Conservation (phyloP, 2,329 filamentous ascomycete genomes). For the Hypoxylon sp. region DNA sequence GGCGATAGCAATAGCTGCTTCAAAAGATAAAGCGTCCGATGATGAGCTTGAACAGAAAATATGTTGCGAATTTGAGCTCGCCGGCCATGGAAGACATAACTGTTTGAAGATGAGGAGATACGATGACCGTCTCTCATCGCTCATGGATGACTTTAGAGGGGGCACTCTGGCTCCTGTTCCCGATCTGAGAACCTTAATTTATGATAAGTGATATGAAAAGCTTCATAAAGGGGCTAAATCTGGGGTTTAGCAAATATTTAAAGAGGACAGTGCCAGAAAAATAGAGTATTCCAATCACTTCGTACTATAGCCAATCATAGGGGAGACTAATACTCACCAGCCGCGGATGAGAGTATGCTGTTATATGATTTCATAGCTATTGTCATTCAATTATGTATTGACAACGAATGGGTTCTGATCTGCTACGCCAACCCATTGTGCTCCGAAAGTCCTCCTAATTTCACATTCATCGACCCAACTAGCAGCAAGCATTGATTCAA, state of each 20-base stretch:
- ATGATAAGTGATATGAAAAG: neutral
- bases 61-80: neutral
- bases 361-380: constrained; percentile 8
- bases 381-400: constrained; percentile 10
- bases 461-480: constrained; percentile 11
- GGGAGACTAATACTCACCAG: neutral
- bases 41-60: neutral
- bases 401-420: constrained; percentile 6
- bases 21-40: neutral
- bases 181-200: constrained; percentile 6
- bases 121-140: constrained; percentile 7
- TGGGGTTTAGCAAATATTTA: neutral
- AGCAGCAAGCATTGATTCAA: neutral
- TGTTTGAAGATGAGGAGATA: no score
- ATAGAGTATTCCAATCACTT: constrained; percentile 5
- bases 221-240: neutral
- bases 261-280: neutral
- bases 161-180: constrained; percentile 13
- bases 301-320: constrained; percentile 9
- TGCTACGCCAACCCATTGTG: constrained; percentile 6
- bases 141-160: constrained; percentile 8
- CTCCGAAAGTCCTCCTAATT: neutral
- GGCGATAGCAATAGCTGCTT: neutral
- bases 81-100: no score
- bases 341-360: constrained; percentile 1